Conservation (phyloP, 1,139 yeast species). For the Hyphopichia buzzinii region DNA sequence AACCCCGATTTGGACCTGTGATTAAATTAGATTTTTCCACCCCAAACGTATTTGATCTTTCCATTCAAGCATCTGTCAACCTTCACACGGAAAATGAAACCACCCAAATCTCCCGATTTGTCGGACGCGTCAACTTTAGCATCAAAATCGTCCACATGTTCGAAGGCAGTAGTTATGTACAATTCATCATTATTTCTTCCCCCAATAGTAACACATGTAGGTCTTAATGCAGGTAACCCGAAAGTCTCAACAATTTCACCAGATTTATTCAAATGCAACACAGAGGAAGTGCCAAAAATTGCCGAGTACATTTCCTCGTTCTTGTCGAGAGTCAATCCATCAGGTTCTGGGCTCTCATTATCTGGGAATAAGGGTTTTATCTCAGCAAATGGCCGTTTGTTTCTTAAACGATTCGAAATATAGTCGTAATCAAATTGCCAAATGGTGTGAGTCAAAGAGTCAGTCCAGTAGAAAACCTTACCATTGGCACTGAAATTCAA, state of each 20-base stretch:
- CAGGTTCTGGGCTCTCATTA: constrained; percentile 60
- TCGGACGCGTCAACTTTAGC: constrained; percentile 28
- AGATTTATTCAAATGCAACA: constrained; percentile 48
- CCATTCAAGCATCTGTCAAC: constrained; percentile 20
- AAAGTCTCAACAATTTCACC: constrained; percentile 56
- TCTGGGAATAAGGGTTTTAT: constrained; percentile 29
- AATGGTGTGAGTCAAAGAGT: constrained; percentile 58
- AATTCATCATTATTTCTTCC: constrained; percentile 59
- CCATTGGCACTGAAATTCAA: constrained; percentile 61
- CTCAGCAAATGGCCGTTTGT: constrained; percentile 44
- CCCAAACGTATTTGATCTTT: constrained; percentile 30
- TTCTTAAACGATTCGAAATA: constrained; percentile 41
- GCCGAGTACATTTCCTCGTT: constrained; percentile 69
- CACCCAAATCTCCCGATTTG: constrained; percentile 55
- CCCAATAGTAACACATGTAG: constrained; percentile 73
- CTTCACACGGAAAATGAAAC: constrained; percentile 30
- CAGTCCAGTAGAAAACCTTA: constrained; percentile 65
- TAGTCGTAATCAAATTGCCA: constrained; percentile 62
- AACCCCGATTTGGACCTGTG: too few species aligned
- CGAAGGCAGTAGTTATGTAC: constrained; percentile 67
- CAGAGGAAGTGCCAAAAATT: constrained; percentile 59
- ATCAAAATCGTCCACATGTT: constrained; percentile 37
- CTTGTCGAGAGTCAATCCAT: constrained; percentile 68
- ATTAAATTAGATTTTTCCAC: too few species aligned
- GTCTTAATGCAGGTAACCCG: constrained; percentile 57